Conservation (phyloP, 805 yeast genomes). For the Wickerhamomyces tratensis region DNA sequence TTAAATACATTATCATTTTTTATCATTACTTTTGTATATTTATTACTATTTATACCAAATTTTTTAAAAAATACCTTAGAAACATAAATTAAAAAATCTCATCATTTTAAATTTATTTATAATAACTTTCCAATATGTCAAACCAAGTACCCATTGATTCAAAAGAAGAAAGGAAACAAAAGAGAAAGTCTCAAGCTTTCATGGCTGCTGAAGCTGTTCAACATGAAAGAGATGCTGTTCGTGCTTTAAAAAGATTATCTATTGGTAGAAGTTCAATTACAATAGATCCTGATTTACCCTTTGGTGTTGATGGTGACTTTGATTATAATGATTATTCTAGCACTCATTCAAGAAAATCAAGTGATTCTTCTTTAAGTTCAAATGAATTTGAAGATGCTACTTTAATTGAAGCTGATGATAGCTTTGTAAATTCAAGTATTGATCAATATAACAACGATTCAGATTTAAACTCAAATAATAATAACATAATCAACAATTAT, state of each 20-base stretch:
- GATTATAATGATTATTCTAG: conserved; percentile 20
- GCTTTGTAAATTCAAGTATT: conserved; percentile 1
- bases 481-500: not conserved
- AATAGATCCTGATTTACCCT: conserved; percentile 67
- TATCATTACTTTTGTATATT: no score
- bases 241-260: conserved; percentile 63
- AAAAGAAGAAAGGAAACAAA: conserved; percentile 7
- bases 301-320: conserved; percentile 21
- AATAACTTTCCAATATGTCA: no score
- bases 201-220: conserved; percentile 73
- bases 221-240: conserved; percentile 63
- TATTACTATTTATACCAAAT: no score
- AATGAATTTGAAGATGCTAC: conserved; percentile 3
- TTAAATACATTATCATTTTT: no score
- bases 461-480: not conserved
- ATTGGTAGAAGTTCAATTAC: conserved; percentile 45
- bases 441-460: conserved; percentile 2
- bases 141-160: not conserved
- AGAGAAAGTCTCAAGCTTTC: conserved; percentile 33
- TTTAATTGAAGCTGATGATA: conserved; percentile 1
- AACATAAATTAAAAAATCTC: no score
- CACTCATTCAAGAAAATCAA: conserved; percentile 11
- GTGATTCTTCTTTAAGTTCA: conserved; percentile 8
- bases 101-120: no score
- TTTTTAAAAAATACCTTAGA: no score